These are phyloP conservation scores for Pseudogymnoascus sp. DNA, from an alignment of 2,329 filamentous ascomycete genomes.

Conservation along the genomic window DNA sequence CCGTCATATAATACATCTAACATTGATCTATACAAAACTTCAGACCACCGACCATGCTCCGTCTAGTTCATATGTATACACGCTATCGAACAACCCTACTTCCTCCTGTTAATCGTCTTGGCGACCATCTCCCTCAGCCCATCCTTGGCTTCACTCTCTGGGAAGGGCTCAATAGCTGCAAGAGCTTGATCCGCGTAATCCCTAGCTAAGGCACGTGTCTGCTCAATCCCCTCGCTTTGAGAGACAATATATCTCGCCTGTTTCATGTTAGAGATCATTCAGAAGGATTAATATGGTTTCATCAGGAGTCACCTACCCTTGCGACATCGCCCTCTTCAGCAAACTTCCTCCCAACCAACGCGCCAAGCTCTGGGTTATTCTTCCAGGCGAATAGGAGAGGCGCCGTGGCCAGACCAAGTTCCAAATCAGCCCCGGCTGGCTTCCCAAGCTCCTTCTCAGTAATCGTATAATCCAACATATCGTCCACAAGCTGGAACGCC, in stretches of 20 bases:
- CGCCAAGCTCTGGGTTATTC: slow-evolving; percentile 72
- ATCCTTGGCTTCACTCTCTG: slow-evolving; percentile 88
- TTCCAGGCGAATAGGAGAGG: slow-evolving; percentile 95
- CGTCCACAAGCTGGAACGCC: slow-evolving; percentile 95
- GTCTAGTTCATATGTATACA: slow-evolving; percentile 6
- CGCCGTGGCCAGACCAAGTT: slow-evolving; percentile 87
- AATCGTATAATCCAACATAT: slow-evolving; percentile 94
- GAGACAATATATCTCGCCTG: slow-evolving; percentile 83
- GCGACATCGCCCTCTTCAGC: slow-evolving; percentile 72
- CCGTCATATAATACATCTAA: slow-evolving; percentile 5
- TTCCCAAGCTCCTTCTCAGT: slow-evolving; percentile 82
- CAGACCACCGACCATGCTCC: slow-evolving; percentile 3
- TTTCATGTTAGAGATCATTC: slow-evolving; percentile 14
- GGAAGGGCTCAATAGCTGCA: slow-evolving; percentile 72
- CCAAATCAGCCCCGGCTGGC: slow-evolving; percentile 86
- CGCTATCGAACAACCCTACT: slow-evolving; percentile 42
- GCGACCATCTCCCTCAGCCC: slow-evolving; percentile 89
- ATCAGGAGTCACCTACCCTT: slow-evolving; percentile 50
- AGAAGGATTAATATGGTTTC: neutral
- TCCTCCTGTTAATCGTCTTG: slow-evolving; percentile 82
- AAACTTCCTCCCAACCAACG: slow-evolving; percentile 88
- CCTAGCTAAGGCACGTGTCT: slow-evolving; percentile 82
- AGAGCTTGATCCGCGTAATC: slow-evolving; percentile 87
- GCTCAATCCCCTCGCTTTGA: slow-evolving; percentile 77
- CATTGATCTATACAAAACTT: slow-evolving; percentile 1